Evolutionary conservation across 495 filamentous ascomycete species (phyloP).

Genomic region (Cercophora newfieldiana): DNA sequence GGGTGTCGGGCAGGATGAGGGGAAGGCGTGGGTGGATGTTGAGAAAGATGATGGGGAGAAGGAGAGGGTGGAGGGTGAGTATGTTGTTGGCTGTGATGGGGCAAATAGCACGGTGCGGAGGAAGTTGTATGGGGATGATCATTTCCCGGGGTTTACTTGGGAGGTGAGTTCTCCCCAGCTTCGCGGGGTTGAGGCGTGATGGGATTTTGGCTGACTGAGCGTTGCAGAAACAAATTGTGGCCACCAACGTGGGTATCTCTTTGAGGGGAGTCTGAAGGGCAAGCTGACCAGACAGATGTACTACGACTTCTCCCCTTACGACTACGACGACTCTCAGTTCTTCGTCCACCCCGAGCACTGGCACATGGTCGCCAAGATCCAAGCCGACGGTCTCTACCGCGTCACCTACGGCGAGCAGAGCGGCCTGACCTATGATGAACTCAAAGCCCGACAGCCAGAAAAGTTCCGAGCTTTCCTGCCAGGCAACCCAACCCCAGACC

Average conservation of each 20-base stretch:
- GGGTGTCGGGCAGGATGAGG: constrained; percentile 42
- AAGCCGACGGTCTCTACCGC: constrained; percentile 56
- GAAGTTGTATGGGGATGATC: constrained; percentile 53
- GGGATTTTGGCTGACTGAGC: neutral
- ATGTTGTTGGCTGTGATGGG: constrained; percentile 61
- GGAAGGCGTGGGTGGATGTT: constrained; percentile 45
- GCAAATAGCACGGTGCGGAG: constrained; percentile 56
- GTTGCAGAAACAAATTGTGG: constrained; percentile 52
- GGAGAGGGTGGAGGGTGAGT: constrained; percentile 31
- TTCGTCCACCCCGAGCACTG: constrained; percentile 53
- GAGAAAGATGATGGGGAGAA: constrained; percentile 32
- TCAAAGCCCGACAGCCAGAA: constrained; percentile 46
- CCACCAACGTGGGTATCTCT: constrained; percentile 49
- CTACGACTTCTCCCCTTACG: constrained; percentile 30
- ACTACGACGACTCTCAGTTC: constrained; percentile 52
- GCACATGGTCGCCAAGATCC: constrained; percentile 56
- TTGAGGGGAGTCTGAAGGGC: neutral
- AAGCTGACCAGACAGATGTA: constrained; percentile 18
- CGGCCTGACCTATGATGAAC: constrained; percentile 48
- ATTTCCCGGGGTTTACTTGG: constrained; percentile 59
- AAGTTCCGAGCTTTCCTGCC: constrained; percentile 53
- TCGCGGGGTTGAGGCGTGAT: neutral
- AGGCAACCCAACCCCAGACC: constrained; percentile 51
- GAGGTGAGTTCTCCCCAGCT: constrained; percentile 25
- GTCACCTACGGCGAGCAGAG: constrained; percentile 55